Evolutionary conservation across 2,329 filamentous ascomycete genomes (phyloP).

Genomic region (Colletotrichum abscissum): DNA sequence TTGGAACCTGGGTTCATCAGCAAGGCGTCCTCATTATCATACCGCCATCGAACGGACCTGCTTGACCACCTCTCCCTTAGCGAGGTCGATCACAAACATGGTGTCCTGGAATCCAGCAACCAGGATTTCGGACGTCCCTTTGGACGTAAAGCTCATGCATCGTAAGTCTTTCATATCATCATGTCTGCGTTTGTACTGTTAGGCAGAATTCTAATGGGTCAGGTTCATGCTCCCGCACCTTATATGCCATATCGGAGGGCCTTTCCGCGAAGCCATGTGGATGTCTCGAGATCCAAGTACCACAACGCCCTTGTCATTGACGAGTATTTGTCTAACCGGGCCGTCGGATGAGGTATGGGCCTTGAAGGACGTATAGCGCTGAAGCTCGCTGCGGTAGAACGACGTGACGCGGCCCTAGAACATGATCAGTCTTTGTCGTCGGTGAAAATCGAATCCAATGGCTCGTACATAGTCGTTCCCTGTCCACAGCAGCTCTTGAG

Average conservation of each 20-base stretch:
- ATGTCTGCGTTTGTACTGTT: constrained; percentile 56
- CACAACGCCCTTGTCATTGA: constrained; percentile 91
- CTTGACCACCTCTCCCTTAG: constrained; percentile 78
- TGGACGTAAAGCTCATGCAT: constrained; percentile 96
- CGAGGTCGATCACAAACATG: constrained; percentile 82
- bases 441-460: neutral
- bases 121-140: constrained; percentile 84
- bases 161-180: constrained; percentile 85
- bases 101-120: constrained; percentile 87
- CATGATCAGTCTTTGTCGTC: constrained; percentile 39
- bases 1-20: constrained; percentile 67
- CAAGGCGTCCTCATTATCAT: neutral
- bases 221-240: constrained; percentile 60
- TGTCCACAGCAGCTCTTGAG: constrained; percentile 91
- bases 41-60: constrained; percentile 56
- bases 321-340: constrained; percentile 85
- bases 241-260: constrained; percentile 89
- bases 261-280: constrained; percentile 88
- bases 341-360: constrained; percentile 81
- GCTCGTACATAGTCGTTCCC: constrained; percentile 86
- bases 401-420: constrained; percentile 85
- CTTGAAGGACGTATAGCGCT: constrained; percentile 90
- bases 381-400: constrained; percentile 86
- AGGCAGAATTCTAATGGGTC: constrained; percentile 15
- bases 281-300: constrained; percentile 85